Evolutionary conservation across 805 yeast genomes (phyloP).

Genomic region (Sungouiella blattae): DNA sequence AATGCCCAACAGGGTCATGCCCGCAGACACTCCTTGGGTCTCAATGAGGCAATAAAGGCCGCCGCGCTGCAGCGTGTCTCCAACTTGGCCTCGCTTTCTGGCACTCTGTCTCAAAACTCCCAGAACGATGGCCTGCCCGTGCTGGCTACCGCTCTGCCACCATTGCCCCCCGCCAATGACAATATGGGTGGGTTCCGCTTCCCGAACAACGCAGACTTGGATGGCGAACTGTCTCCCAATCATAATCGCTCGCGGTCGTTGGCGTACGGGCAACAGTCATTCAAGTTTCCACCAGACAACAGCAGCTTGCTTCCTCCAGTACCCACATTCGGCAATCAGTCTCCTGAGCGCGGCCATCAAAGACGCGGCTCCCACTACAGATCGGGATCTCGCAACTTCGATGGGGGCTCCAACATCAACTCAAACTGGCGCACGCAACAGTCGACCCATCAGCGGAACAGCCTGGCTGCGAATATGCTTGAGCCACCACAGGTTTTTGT

Average conservation of each 20-base stretch:
- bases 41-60: slow-evolving; percentile 90
- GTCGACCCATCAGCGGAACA: slow-evolving; percentile 24
- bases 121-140: background rate
- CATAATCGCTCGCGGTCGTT: slow-evolving; percentile 38
- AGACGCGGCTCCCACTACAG: slow-evolving; percentile 40
- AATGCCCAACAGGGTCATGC: slow-evolving; percentile 59
- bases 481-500: slow-evolving; percentile 48
- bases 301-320: slow-evolving; percentile 48
- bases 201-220: slow-evolving; percentile 43
- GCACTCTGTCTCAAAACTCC: background rate
- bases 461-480: slow-evolving; percentile 27
- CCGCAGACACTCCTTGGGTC: slow-evolving; percentile 88
- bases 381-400: slow-evolving; percentile 37
- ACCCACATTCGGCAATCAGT: slow-evolving; percentile 44
- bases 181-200: slow-evolving; percentile 47
- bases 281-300: slow-evolving; percentile 58
- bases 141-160: slow-evolving; percentile 19
- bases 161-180: slow-evolving; percentile 18
- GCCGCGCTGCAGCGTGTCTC: slow-evolving; percentile 82
- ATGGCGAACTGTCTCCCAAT: slow-evolving; percentile 12
- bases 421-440: slow-evolving; percentile 67
- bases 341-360: slow-evolving; percentile 40
- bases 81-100: slow-evolving; percentile 30
- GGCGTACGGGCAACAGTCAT: slow-evolving; percentile 43
- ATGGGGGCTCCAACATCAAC: slow-evolving; percentile 24